Evolutionary conservation across 352 stramenopile species (phyloP), one percentile per base, ranked within the genome.

Genomic region (Phytophthora fragariae): DNA sequence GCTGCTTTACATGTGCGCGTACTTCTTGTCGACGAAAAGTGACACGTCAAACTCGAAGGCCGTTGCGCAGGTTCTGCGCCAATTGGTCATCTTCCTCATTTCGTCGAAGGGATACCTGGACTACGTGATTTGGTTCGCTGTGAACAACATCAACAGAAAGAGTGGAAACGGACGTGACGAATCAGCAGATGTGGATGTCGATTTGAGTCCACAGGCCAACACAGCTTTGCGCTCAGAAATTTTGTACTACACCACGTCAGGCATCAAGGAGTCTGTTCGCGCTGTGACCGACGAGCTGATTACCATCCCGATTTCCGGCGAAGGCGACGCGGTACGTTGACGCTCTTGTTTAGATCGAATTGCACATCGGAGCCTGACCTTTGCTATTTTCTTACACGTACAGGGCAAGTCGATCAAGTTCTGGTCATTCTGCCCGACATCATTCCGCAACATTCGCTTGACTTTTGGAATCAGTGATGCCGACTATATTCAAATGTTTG

Each of bases 101-200:
- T 76, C 89, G 6, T 93, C 86, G 7, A 95, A 93, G 59, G 89
- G 89, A 4, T 97, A 96, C 61, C 62, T 96, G 37, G 89, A 97
- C 71, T 97, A 92, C 61, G 90, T 97, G 27, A 95, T 97, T 65
- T 97, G 90, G 90, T 97, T 97, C 49, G 89, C 88, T 17, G 88
- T 97, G 57, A 97, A 97, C 83, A 96, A 89, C 63, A 94, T 95
- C 41, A 85, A 97, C 61, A 78, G 86, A 58, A 77, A 86, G 7
- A 64, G 74, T 33, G 75, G 70, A 55, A 90, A 81, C 50, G 80
- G 73, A 60, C 74, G 73, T 12, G 62, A 92, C 24, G 85, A 93
- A 53, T 93, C 85, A 5, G 85, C 86, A 1, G 88, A 97, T 69
- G 84, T 95, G 10, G 89, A 96, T 68, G 88, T 97, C 9, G 89